Base-by-base conservation (phyloP, 2,329 filamentous ascomycete species). In the Fusarium clavum region DNA sequence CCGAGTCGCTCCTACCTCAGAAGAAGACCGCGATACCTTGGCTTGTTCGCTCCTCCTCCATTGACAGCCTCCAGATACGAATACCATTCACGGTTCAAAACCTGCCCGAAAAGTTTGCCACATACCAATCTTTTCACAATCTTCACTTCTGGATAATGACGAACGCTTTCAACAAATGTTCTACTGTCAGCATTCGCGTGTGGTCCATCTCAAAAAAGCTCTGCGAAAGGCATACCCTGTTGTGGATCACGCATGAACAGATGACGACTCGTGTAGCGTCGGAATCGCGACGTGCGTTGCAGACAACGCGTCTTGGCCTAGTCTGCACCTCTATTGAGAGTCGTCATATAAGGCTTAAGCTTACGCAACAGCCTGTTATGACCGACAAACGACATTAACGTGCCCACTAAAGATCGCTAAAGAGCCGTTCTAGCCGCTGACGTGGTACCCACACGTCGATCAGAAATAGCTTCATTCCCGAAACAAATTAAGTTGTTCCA, bases 371-470 rank as follows among this genome's bases (percentile, higher is more conserved):
- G 22, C 41, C 20, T 44, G 8, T 44, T 22, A 44, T 14, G 20
- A 44, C 20, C 10, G 14, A 44, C 20, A 44, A 16, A 44, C 20
- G 22, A 18, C 48, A 40, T 52, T 38, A 20, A 10, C 8, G 18
- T 25, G 25, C 48, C 22, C 48, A 52, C 48, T n/a, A 12, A 22
- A 22, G 16, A 12, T 49, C 30, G 30, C 29, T 47, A 29, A 48
- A 20, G 16, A 38, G 48, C 48, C 48, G 48, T 40, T 25, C 5
- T 40, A 52, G 32, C 48, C 48, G 48, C 22, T 25, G 18, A 40
- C 30, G n/a, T n/a, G 6, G 48, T 38, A 27, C 25, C 48, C 48
- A 40, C 48, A n/a, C n/a, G 32, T 38, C 22, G 48, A 52, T 38
- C 48, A 52, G 16, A 52, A 40, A 44, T 52, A 40, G 18, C 32